Conservation (phyloP, 1,284 basidiomycete species). For the Megacollybia platyphylla region DNA sequence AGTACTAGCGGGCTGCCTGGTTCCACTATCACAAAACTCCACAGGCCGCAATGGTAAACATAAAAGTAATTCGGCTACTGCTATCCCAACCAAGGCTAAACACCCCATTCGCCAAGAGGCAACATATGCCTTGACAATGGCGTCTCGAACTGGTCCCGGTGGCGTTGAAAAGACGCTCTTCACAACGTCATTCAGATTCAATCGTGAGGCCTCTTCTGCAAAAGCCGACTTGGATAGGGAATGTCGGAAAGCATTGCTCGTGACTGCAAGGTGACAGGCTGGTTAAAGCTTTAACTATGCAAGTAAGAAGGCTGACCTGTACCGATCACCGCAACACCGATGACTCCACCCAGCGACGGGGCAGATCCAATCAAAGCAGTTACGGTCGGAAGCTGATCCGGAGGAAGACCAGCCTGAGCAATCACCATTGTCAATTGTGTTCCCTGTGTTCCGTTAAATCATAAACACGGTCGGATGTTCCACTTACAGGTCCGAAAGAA, state of each 20-base stretch:
- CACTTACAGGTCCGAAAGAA: conserved; percentile 15
- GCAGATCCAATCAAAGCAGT: conserved; percentile 17
- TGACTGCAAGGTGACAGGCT: conserved; percentile 2
- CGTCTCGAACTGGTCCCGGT: conserved; percentile 2
- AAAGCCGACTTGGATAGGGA: conserved; percentile 2
- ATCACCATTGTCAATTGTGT: conserved; percentile 16
- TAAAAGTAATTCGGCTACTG: conserved; percentile 8
- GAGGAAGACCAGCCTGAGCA: conserved; percentile 16
- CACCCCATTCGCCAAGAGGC: conserved; percentile 9
- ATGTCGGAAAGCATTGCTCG: conserved; percentile 8
- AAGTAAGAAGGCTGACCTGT: conserved; percentile 11
- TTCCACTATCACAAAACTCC: conserved; percentile 3
- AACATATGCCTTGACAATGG: conserved; percentile 8
- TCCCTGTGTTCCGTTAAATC: conserved; percentile 10
- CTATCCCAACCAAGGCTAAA: conserved; percentile 9
- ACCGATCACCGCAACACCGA: conserved; percentile 19
- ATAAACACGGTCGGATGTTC: not conserved
- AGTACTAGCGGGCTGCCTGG: conserved; percentile 27
- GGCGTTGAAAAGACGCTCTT: conserved; percentile 5
- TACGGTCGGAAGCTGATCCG: conserved; percentile 16
- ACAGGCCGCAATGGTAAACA: conserved; percentile 7
- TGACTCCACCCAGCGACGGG: conserved; percentile 17
- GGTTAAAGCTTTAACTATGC: not conserved
- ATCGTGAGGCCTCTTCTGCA: not conserved
- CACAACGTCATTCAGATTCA: conserved; percentile 9